phyloP scores from a whole-genome alignment of 2,329 filamentous ascomycete genomes.

The Colletotrichum lentis region DNA sequence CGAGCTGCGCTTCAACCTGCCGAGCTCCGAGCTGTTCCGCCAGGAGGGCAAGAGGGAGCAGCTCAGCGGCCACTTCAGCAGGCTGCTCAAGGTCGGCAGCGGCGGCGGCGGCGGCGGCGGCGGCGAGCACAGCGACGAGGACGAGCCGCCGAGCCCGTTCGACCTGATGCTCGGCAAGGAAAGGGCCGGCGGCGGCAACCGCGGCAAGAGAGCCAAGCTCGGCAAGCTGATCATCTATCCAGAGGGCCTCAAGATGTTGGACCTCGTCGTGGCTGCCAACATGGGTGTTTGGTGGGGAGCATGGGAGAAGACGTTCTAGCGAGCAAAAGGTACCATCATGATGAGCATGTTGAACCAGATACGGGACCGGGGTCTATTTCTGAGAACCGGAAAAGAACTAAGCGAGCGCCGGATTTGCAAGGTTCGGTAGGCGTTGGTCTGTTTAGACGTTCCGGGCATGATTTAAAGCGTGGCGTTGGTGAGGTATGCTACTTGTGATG shows the following conservation, averaged over 20 bases:
- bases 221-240: conserved; percentile 91
- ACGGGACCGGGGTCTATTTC: background rate
- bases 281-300: conserved; percentile 93
- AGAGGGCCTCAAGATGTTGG: conserved; percentile 94
- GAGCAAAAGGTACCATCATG: background rate
- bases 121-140: conserved; percentile 50
- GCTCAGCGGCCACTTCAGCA: conserved; percentile 54
- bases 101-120: conserved; percentile 26
- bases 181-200: conserved; percentile 83
- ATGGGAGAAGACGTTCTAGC: conserved; percentile 68
- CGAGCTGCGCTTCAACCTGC: conserved; percentile 90
- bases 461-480: background rate
- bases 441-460: background rate
- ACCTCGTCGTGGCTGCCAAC: conserved; percentile 89
- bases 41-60: conserved; percentile 46
- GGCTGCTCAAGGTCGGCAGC: conserved; percentile 49
- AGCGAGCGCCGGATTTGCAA: background rate
- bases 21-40: conserved; percentile 61
- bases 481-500: background rate
- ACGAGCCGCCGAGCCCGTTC: conserved; percentile 55
- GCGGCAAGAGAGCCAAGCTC: conserved; percentile 87
- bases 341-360: no score
- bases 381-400: background rate
- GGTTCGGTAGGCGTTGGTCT: background rate
- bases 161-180: conserved; percentile 83